phyloP scores from a whole-genome alignment of 2,329 filamentous ascomycete species.

The Diaporthe eres region DNA sequence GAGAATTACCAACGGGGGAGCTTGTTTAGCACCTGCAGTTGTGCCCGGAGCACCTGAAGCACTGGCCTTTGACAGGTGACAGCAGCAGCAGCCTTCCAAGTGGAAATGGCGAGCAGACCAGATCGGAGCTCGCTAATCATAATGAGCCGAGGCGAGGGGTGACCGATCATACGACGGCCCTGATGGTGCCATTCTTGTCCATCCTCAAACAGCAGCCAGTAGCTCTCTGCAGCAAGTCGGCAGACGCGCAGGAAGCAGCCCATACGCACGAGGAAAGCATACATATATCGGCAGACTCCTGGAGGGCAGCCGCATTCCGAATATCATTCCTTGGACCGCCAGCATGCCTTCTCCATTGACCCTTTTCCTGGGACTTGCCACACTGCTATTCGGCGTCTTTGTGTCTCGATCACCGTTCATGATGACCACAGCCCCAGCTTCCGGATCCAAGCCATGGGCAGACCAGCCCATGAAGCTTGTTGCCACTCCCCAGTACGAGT shows the following conservation, averaged over 20 bases:
- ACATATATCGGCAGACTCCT: conserved; percentile 30
- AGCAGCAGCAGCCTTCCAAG: neutral
- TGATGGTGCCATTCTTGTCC: conserved; percentile 18
- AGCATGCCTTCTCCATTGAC: conserved; percentile 41
- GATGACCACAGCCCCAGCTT: conserved; percentile 53
- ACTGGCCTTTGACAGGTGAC: conserved; percentile 14
- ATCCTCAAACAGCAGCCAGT: conserved; percentile 2
- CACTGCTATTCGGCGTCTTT: conserved; percentile 54
- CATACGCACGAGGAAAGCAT: neutral
- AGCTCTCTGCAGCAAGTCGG: conserved; percentile 14
- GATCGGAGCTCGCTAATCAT: neutral
- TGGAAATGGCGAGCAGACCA: neutral
- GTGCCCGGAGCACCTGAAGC: conserved; percentile 14
- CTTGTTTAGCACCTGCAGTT: neutral
- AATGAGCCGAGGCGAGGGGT: conserved; percentile 6
- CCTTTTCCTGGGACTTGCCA: conserved; percentile 50
- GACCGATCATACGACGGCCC: conserved; percentile 28
- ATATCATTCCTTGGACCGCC: neutral
- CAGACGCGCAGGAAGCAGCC: conserved; percentile 16
- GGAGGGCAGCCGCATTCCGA: conserved; percentile 12
- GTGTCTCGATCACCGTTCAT: conserved; percentile 55
- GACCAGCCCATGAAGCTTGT: conserved; percentile 69
- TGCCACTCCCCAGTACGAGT: conserved; percentile 66
- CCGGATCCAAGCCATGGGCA: conserved; percentile 61
- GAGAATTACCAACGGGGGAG: conserved; percentile 34